These are phyloP conservation scores for Penicillium arizonense DNA, from an alignment of 495 filamentous ascomycete species.

Conservation along the genomic window DNA sequence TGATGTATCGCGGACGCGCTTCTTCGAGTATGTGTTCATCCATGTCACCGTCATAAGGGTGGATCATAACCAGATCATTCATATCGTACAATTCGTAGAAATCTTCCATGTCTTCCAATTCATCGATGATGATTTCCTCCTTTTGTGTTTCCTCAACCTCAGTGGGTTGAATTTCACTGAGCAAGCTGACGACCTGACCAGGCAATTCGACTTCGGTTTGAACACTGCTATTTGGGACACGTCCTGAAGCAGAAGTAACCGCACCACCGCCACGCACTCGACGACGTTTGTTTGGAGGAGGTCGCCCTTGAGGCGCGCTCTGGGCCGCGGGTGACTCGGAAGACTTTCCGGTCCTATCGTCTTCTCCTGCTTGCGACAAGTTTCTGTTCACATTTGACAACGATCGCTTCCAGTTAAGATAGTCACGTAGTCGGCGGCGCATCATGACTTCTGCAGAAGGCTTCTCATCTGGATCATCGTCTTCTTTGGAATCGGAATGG, in stretches of 20 bases:
- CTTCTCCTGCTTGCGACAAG: constrained; percentile 36
- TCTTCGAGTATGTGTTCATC: constrained; percentile 96
- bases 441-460: constrained; percentile 84
- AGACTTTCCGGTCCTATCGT: constrained; percentile 6
- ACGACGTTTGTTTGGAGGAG: constrained; percentile 84
- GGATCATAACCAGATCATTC: constrained; percentile 82
- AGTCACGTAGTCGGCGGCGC: constrained; percentile 80
- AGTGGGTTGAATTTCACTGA: constrained; percentile 66
- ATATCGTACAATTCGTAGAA: constrained; percentile 93
- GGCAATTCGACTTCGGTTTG: constrained; percentile 79
- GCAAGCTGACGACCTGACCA: constrained; percentile 64
- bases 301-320: constrained; percentile 53
- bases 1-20: constrained; percentile 85
- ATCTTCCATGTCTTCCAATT: constrained; percentile 85
- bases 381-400: constrained; percentile 87
- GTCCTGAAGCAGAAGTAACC: constrained; percentile 50
- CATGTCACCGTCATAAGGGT: constrained; percentile 92
- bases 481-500: constrained; percentile 10
- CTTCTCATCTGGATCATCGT: constrained; percentile 46
- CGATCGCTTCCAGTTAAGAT: constrained; percentile 88
- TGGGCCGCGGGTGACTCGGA: constrained; percentile 21
- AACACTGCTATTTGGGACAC: constrained; percentile 65
- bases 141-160: constrained; percentile 62
- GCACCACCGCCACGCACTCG: constrained; percentile 80
- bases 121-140: constrained; percentile 75